Evolutionary conservation across 2,329 filamentous ascomycete genomes (phyloP).

Genomic region (Onygenales sp.): DNA sequence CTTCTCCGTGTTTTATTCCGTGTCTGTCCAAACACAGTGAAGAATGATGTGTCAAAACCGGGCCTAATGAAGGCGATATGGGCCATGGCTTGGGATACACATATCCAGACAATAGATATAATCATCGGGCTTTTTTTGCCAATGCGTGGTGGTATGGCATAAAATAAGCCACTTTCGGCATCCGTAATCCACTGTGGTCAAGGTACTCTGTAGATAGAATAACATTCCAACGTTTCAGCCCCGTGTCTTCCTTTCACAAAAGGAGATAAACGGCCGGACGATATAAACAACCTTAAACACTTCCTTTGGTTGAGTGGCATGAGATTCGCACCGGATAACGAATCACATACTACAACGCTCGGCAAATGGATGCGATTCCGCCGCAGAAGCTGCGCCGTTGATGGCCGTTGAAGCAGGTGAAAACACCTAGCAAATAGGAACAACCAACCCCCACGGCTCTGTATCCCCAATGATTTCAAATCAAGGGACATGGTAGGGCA

Average conservation of each 20-base stretch:
- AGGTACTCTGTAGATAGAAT: neutral
- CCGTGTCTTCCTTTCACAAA: too few species aligned
- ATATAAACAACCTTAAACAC: neutral
- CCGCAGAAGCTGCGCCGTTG: neutral
- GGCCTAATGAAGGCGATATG: neutral
- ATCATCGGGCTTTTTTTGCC: too few species aligned
- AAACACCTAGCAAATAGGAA: neutral
- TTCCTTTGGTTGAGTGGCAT: too few species aligned
- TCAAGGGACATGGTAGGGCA: neutral
- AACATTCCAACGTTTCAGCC: neutral
- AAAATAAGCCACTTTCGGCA: too few species aligned
- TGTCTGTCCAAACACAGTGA: neutral
- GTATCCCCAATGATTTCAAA: neutral
- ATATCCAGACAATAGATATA: neutral
- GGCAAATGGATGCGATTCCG: neutral
- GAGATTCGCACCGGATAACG: neutral
- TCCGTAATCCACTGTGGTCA: too few species aligned
- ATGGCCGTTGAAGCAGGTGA: neutral
- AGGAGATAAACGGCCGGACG: neutral
- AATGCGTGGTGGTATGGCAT: too few species aligned
- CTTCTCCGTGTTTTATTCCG: neutral
- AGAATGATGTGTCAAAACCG: neutral
- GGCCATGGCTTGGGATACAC: neutral
- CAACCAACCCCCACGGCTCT: neutral
- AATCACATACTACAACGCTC: neutral